Evolutionary conservation across 2,329 filamentous ascomycete genomes (phyloP).

Genomic region (Pezicula rhizophila): DNA sequence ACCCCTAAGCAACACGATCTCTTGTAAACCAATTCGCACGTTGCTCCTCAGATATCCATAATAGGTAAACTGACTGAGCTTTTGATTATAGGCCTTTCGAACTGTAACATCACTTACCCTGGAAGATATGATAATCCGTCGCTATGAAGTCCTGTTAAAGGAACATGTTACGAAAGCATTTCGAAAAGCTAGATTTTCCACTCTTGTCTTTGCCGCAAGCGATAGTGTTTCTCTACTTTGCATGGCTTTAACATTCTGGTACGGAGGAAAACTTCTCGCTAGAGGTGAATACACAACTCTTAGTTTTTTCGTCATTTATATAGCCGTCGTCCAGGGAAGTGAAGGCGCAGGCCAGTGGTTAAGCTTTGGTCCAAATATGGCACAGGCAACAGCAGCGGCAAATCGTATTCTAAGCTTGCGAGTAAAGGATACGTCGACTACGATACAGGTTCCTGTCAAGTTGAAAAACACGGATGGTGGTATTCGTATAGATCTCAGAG

Average conservation of each 20-base stretch:
- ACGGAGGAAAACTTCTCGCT: slow-evolving; percentile 36
- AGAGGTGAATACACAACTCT: slow-evolving; percentile 33
- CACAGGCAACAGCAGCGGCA: slow-evolving; percentile 51
- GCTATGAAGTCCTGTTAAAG: slow-evolving; percentile 41
- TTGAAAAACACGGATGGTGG: slow-evolving; percentile 30
- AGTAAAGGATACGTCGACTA: not conserved
- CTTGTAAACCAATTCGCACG: too few species aligned
- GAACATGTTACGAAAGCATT: slow-evolving; percentile 43
- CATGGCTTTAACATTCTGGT: slow-evolving; percentile 56
- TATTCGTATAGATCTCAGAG: slow-evolving; percentile 48
- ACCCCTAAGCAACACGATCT: too few species aligned
- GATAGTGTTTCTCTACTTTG: slow-evolving; percentile 50
- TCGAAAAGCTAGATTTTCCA: slow-evolving; percentile 39
- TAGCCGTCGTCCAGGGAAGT: slow-evolving; percentile 44
- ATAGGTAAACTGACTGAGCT: too few species aligned
- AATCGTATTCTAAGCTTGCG: slow-evolving; percentile 48
- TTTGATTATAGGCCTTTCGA: slow-evolving; percentile 34
- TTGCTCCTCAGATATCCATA: too few species aligned
- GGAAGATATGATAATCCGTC: slow-evolving; percentile 47
- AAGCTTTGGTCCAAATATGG: slow-evolving; percentile 47
- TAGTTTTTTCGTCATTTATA: slow-evolving; percentile 50
- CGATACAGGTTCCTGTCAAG: not conserved
- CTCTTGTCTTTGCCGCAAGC: slow-evolving; percentile 45
- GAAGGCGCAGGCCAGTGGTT: slow-evolving; percentile 49
- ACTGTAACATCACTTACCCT: slow-evolving; percentile 57